These are phyloP conservation scores for Cytospora schulzeri DNA, from an alignment of 2,329 filamentous ascomycete species.

Conservation along the genomic window DNA sequence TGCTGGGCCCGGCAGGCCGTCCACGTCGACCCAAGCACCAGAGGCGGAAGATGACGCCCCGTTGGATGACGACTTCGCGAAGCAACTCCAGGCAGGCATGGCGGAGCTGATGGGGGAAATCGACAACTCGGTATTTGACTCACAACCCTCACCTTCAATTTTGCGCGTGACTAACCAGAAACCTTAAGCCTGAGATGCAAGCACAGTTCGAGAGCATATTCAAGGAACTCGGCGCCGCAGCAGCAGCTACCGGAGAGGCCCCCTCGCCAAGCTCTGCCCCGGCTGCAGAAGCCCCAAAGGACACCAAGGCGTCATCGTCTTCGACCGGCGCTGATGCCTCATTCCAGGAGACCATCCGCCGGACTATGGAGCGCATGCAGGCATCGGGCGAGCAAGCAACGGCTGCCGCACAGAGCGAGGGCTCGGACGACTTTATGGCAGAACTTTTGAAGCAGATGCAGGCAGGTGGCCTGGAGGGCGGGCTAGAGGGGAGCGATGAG, in stretches of 20 bases:
- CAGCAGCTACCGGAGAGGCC: slow-evolving; percentile 39
- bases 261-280: slow-evolving; percentile 30
- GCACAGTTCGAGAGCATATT: slow-evolving; percentile 78
- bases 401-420: slow-evolving; percentile 69
- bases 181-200: slow-evolving; percentile 67
- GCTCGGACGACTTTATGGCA: slow-evolving; percentile 79
- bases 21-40: slow-evolving; percentile 30
- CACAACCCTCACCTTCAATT: background rate
- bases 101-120: slow-evolving; percentile 76
- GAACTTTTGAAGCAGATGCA: slow-evolving; percentile 91
- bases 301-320: slow-evolving; percentile 32
- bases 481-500: slow-evolving; percentile 63
- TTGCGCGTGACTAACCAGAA: slow-evolving; percentile 1
- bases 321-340: slow-evolving; percentile 55
- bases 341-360: slow-evolving; percentile 90
- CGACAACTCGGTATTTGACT: slow-evolving; percentile 55
- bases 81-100: slow-evolving; percentile 89
- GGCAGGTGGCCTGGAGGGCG: slow-evolving; percentile 53
- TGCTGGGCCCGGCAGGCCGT: slow-evolving; percentile 32
- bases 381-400: slow-evolving; percentile 83
- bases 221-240: slow-evolving; percentile 66
- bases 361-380: slow-evolving; percentile 96
- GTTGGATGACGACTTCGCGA: slow-evolving; percentile 78
- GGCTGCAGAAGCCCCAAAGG: slow-evolving; percentile 31
- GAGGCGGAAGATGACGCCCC: slow-evolving; percentile 45